These are phyloP conservation scores for Trypanosoma grayi DNA, from an alignment of 208 protist species.

Conservation along the genomic window DNA sequence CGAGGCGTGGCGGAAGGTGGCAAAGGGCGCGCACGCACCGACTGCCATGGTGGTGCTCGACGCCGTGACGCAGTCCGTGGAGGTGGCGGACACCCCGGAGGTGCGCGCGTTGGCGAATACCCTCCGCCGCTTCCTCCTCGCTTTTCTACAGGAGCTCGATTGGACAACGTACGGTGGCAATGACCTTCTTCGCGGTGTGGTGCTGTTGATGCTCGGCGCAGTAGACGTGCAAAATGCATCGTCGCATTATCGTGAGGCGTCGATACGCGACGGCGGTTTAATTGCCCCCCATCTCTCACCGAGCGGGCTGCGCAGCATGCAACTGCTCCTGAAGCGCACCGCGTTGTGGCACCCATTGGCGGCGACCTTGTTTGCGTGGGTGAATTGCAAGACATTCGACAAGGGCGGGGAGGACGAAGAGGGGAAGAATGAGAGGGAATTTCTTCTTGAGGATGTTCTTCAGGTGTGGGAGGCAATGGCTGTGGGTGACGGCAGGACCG, in stretches of 20 bases:
- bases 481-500: neutral
- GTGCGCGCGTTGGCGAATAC: slow-evolving; percentile 6
- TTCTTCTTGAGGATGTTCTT: slow-evolving; percentile 20
- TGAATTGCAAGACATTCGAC: no score
- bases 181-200: slow-evolving; percentile 8
- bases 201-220: slow-evolving; percentile 18
- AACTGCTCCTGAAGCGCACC: slow-evolving; percentile 8
- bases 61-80: neutral
- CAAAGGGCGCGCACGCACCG: neutral
- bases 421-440: neutral
- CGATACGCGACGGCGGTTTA: neutral
- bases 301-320: slow-evolving; percentile 9
- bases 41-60: slow-evolving; percentile 5
- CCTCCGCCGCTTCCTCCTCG: slow-evolving; percentile 12
- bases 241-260: neutral
- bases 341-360: slow-evolving; percentile 7
- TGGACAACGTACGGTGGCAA: slow-evolving; percentile 8
- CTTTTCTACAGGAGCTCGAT: slow-evolving; percentile 23
- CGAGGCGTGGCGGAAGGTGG: slow-evolving; percentile 18
- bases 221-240: neutral
- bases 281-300: neutral
- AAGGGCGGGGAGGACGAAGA: no score
- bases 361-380: slow-evolving; percentile 19
- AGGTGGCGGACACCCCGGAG: neutral
- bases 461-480: neutral